Evolutionary conservation across 1,139 yeast species (phyloP).

Genomic region (Suhomyces bribrorum): DNA sequence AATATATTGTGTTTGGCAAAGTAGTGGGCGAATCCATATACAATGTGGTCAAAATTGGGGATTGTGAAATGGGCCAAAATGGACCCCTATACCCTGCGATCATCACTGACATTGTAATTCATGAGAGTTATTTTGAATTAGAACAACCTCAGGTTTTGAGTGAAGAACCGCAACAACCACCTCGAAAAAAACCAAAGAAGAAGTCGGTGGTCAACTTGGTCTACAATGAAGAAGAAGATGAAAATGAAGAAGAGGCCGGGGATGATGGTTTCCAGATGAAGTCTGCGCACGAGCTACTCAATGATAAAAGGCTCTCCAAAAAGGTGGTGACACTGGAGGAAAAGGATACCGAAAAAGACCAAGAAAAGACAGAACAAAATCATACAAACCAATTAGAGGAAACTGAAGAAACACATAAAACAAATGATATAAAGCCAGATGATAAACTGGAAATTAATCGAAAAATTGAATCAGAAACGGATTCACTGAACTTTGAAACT

Average conservation of each 20-base stretch:
- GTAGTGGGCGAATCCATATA: slow-evolving; percentile 60
- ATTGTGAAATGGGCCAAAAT: slow-evolving; percentile 47
- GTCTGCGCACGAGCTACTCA: slow-evolving; percentile 47
- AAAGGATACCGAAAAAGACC: slow-evolving; percentile 4
- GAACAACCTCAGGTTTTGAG: slow-evolving; percentile 7
- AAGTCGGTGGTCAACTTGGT: slow-evolving; percentile 19
- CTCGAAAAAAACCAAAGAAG: slow-evolving; percentile 20
- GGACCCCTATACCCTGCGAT: slow-evolving; percentile 56
- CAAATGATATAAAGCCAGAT: slow-evolving; percentile 7
- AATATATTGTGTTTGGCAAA: slow-evolving; percentile 61
- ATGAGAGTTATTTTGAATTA: slow-evolving; percentile 45
- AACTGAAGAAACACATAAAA: background rate
- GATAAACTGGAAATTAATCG: too few species aligned
- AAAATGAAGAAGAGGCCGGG: slow-evolving; percentile 35
- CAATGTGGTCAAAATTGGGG: slow-evolving; percentile 53
- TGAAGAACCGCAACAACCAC: slow-evolving; percentile 8
- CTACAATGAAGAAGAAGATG: slow-evolving; percentile 26
- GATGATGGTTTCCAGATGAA: slow-evolving; percentile 41
- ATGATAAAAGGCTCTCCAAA: slow-evolving; percentile 4
- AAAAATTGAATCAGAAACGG: too few species aligned
- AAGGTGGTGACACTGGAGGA: slow-evolving; percentile 6
- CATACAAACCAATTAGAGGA: slow-evolving; percentile 8
- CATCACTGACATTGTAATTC: slow-evolving; percentile 42
- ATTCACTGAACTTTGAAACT: too few species aligned
- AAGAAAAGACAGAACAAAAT: slow-evolving; percentile 6